phyloP scores from a whole-genome alignment of 176 grass and related monocot genomes.

The Lolium rigidum region DNA sequence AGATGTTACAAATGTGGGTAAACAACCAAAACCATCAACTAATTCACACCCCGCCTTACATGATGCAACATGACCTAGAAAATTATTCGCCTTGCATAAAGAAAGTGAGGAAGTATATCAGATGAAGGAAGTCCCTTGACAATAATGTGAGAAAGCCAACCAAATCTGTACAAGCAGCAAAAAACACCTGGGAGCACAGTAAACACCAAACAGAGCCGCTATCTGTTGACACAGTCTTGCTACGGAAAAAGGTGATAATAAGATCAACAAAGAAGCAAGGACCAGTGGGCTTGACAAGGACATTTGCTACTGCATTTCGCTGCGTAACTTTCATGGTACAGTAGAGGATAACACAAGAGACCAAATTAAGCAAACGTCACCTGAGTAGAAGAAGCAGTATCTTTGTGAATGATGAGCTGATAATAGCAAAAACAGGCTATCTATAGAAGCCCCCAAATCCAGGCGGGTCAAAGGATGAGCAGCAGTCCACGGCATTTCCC shows the following conservation, averaged over 20 bases:
- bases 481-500: background rate
- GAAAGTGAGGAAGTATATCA: background rate
- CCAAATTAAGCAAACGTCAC: slow-evolving; percentile 18
- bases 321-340: background rate
- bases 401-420: background rate
- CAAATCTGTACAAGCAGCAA: background rate
- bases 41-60: background rate
- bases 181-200: slow-evolving; percentile 7
- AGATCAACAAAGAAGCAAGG: slow-evolving; percentile 4
- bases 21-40: background rate
- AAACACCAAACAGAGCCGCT: slow-evolving; percentile 29
- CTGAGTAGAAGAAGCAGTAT: background rate
- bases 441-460: slow-evolving; percentile 10
- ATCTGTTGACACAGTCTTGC: background rate
- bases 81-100: background rate
- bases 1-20: background rate
- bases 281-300: background rate
- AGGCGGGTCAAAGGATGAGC: slow-evolving; percentile 9
- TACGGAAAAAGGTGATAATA: background rate
- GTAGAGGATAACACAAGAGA: too few relatives aligned
- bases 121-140: background rate
- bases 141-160: background rate
- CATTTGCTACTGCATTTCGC: background rate
- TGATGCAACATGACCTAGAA: background rate
- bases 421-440: background rate